Percentiles rank a stretch among this genome's conserved stretches.
Conservation (phyloP, 208 protist genomes). For the Trypanosoma caninum region DNA sequence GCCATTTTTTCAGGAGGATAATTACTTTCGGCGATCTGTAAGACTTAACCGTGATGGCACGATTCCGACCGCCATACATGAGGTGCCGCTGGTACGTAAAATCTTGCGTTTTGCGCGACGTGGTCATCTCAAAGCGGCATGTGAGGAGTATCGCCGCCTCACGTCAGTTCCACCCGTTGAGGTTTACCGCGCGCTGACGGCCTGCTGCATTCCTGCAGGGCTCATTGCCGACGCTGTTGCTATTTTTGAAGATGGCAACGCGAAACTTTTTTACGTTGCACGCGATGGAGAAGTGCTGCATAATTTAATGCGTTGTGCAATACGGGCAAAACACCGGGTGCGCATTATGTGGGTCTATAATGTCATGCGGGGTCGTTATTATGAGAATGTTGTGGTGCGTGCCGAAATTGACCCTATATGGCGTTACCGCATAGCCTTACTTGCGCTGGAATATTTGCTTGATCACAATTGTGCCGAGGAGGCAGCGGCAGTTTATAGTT, state of each 20-base stretch:
- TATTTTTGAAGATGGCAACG: constrained; percentile 89
- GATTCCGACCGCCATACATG: constrained; percentile 46
- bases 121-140: constrained; percentile 83
- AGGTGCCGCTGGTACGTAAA: constrained; percentile 73
- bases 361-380: constrained; percentile 76
- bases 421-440: constrained; percentile 71
- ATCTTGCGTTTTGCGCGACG: constrained; percentile 68
- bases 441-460: constrained; percentile 71
- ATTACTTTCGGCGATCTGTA: constrained; percentile 83
- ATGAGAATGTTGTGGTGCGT: constrained; percentile 84
- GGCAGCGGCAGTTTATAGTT: constrained; percentile 64
- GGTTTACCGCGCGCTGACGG: constrained; percentile 82
- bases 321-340: constrained; percentile 70
- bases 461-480: constrained; percentile 68
- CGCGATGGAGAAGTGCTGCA: constrained; percentile 83
- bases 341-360: constrained; percentile 91
- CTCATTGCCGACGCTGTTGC: constrained; percentile 82
- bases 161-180: constrained; percentile 86
- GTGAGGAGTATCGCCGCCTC: constrained; percentile 82
- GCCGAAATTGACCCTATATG: constrained; percentile 76
- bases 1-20: constrained; percentile 87
- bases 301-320: constrained; percentile 80
- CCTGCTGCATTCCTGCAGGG: constrained; percentile 69
- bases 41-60: constrained; percentile 49
- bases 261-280: constrained; percentile 75